A percentile compares a stretch with the other conserved stretches of the same genome.
Evolutionary conservation across 495 filamentous ascomycete species (phyloP).

Genomic region (Trichocladium uniseriatum): DNA sequence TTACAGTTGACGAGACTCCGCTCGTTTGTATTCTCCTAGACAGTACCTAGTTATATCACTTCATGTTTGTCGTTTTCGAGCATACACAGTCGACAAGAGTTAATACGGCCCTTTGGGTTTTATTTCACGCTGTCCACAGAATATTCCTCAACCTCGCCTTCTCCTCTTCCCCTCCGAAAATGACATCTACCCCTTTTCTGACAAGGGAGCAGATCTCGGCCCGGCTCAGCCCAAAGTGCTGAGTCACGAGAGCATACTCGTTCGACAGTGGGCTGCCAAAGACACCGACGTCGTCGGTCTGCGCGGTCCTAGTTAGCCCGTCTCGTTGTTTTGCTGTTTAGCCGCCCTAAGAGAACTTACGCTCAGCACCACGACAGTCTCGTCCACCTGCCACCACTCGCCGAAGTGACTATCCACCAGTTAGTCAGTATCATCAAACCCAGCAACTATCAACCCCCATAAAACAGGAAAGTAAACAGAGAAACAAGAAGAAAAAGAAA

Average conservation of each 20-base stretch:
- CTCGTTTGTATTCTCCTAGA: constrained; percentile 7
- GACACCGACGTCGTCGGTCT: constrained; percentile 85
- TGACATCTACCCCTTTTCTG: constrained; percentile 47
- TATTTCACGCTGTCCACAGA: constrained; percentile 29
- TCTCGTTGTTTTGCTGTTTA: too few relatives aligned
- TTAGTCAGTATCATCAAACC: constrained; percentile 1
- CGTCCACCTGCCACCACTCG: constrained; percentile 31
- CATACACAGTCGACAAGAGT: neutral
- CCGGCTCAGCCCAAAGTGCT: constrained; percentile 55
- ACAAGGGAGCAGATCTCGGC: constrained; percentile 49
- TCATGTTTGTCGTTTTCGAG: neutral
- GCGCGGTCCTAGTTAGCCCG: too few relatives aligned
- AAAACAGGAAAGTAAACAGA: neutral
- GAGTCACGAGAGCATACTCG: constrained; percentile 64
- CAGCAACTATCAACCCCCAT: too few relatives aligned
- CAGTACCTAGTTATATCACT: neutral
- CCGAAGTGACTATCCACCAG: constrained; percentile 21
- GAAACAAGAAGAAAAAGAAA: constrained; percentile 9
- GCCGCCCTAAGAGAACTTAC: constrained; percentile 18
- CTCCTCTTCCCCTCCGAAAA: constrained; percentile 56
- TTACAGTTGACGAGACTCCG: constrained; percentile 1
- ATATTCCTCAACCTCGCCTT: constrained; percentile 47
- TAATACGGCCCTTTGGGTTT: too few relatives aligned
- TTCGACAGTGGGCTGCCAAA: constrained; percentile 73
- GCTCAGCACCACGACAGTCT: constrained; percentile 29